A percentile compares a stretch with the other conserved stretches of the same genome.
These are phyloP conservation scores for Aspergillus transmontanensis DNA, from an alignment of 2,329 filamentous ascomycete genomes.

Conservation along the genomic window DNA sequence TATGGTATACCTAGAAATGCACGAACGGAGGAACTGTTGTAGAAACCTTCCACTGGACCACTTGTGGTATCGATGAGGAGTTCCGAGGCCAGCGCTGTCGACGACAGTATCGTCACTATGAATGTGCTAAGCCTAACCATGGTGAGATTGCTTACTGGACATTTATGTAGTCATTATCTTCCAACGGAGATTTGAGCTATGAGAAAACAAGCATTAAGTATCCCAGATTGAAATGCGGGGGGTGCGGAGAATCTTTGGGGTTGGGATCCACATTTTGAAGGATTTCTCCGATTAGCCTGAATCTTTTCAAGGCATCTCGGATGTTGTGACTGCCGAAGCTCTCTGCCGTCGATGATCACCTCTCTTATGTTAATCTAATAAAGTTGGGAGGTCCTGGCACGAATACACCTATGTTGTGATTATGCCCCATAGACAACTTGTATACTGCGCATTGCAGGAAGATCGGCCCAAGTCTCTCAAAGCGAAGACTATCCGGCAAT, in stretches of 20 bases:
- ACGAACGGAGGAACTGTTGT: constrained; percentile 20
- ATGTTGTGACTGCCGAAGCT: background rate
- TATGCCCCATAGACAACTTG: too few species aligned
- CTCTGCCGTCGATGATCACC: background rate
- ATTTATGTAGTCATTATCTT: background rate
- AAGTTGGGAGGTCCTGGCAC: too few species aligned
- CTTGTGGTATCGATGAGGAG: constrained; percentile 15
- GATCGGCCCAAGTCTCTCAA: too few species aligned
- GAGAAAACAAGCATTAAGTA: background rate
- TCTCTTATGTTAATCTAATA: background rate
- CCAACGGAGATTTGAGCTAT: background rate
- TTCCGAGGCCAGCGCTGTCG: background rate
- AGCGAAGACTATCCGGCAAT: too few species aligned
- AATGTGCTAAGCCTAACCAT: background rate
- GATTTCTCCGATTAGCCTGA: background rate
- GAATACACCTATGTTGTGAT: too few species aligned
- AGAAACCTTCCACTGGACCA: constrained; percentile 19
- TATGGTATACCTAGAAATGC: constrained; percentile 51
- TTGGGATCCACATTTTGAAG: background rate
- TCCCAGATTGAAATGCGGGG: background rate
- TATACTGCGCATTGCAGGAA: too few species aligned
- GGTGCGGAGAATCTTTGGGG: background rate
- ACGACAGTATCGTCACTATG: background rate
- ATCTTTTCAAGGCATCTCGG: background rate
- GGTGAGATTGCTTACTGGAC: background rate